Base-by-base conservation (phyloP, 495 filamentous ascomycete species). In the Penicillium parvum region DNA sequence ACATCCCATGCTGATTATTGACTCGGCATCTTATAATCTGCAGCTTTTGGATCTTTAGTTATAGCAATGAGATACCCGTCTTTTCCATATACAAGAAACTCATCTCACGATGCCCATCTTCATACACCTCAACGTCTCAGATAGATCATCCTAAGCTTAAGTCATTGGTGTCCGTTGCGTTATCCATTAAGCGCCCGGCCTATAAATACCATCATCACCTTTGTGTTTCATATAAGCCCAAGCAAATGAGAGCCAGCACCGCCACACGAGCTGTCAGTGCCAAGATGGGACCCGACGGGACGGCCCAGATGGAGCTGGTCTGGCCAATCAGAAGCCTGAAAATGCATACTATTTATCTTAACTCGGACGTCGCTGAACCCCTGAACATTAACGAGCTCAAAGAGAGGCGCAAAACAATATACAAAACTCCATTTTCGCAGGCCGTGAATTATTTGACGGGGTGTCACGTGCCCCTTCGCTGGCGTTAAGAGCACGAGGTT, bases 201-300 rank as follows among this genome's bases (percentile, higher is more conserved):
- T 15, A 15, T 30, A 15, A n/a, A n/a, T n/a, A n/a, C n/a, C n/a
- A n/a, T n/a, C n/a, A n/a, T n/a, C n/a, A n/a, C n/a, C n/a, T n/a
- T n/a, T n/a, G n/a, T n/a, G 32, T 35, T 35, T 35, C 32, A 35
- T 17, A 21, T 14, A 15, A 27, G 8, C 30, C 32, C 5, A 11
- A n/a, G 11, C 25, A 11, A 14, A 26, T 9, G 18, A 29, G 23
- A 7, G 23, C 2, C 32, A 21, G 32, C 32, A 35, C 32, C 17
- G 32, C 32, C 32, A 35, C 32, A 7, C 16, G 32, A 35, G 32
- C 16, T 35, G 32, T 35, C 32, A 35, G 32, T 19, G 32, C 32
- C 32, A 35, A 35, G 32, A 35, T 35, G 32, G 17, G 28, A 35
- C 32, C 6, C 7, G 7, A 17, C 32, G 32, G 32, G 32, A 7